A percentile compares a stretch with the other conserved stretches of the same genome.
These are phyloP conservation scores for Ciborinia camelliae DNA, from an alignment of 2,329 filamentous ascomycete species.

Conservation along the genomic window DNA sequence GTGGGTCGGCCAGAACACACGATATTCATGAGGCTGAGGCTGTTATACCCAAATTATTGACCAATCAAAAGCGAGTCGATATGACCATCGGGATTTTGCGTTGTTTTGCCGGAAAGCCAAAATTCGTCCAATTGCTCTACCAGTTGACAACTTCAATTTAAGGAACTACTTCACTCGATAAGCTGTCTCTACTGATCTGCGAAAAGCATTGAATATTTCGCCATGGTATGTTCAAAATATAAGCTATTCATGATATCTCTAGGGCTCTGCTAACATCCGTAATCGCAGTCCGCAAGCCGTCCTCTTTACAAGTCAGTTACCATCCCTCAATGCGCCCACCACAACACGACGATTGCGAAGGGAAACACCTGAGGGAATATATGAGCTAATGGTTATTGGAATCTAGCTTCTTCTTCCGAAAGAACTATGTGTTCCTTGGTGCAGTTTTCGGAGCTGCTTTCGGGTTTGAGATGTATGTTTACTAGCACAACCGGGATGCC, in stretches of 20 bases:
- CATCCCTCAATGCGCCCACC: conserved; percentile 18
- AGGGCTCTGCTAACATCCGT: not conserved
- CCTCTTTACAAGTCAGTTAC: conserved; percentile 38
- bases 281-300: conserved; percentile 24
- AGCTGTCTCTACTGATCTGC: conserved; percentile 13
- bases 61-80: conserved; percentile 15
- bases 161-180: conserved; percentile 13
- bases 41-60: not conserved
- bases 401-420: conserved; percentile 74
- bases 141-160: conserved; percentile 14
- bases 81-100: conserved; percentile 19
- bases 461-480: conserved; percentile 83
- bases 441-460: conserved; percentile 86
- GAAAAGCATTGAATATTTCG: conserved; percentile 4
- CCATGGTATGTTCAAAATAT: conserved; percentile 10
- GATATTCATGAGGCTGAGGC: conserved; percentile 17
- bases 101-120: conserved; percentile 18
- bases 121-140: conserved; percentile 13
- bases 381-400: conserved; percentile 22
- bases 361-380: not conserved
- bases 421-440: conserved; percentile 83
- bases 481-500: not conserved
- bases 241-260: no score
- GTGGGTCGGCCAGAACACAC: no score
- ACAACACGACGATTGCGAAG: not conserved